phyloP scores from a whole-genome alignment of 495 filamentous ascomycete species.

The Amphirosellinia nigrospora region DNA sequence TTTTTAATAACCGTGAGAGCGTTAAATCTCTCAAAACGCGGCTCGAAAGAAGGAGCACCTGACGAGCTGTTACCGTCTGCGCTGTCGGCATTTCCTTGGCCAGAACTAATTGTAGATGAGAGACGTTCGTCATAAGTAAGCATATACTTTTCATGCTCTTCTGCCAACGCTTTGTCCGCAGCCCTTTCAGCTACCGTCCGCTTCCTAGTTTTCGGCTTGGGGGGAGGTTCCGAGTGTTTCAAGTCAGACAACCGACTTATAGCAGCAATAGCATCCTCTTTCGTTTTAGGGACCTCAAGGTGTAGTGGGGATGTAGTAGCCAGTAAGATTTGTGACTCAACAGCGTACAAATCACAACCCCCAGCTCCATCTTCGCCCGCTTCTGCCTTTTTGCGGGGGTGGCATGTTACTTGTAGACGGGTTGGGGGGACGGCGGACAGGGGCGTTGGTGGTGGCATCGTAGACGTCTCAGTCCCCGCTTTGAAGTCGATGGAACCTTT shows the following conservation, averaged over 20 bases:
- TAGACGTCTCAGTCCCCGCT: conserved; percentile 56
- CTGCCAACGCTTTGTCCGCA: conserved; percentile 88
- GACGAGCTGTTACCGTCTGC: conserved; percentile 76
- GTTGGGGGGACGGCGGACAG: conserved; percentile 67
- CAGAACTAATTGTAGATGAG: conserved; percentile 61
- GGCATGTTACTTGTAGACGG: conserved; percentile 57
- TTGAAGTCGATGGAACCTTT: conserved; percentile 52
- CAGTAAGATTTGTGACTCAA: conserved; percentile 73
- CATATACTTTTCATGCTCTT: conserved; percentile 88
- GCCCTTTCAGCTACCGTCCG: conserved; percentile 92
- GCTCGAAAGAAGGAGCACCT: conserved; percentile 74
- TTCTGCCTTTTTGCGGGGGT: conserved; percentile 72
- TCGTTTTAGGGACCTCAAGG: conserved; percentile 72
- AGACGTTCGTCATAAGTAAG: conserved; percentile 90
- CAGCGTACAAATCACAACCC: conserved; percentile 72
- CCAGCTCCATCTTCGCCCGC: conserved; percentile 71
- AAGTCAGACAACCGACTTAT: conserved; percentile 75
- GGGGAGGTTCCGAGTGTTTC: conserved; percentile 74
- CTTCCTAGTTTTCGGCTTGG: conserved; percentile 87
- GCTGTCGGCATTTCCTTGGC: conserved; percentile 63
- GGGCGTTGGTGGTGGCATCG: conserved; percentile 70
- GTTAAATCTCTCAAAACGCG: conserved; percentile 90
- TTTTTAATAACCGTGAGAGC: conserved; percentile 82
- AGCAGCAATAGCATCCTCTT: conserved; percentile 69
- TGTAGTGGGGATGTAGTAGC: conserved; percentile 75